Evolutionary conservation across 2,329 filamentous ascomycete species (phyloP), one percentile per base, ranked within the genome.

Genomic region (Cordyceps tenuipes): DNA sequence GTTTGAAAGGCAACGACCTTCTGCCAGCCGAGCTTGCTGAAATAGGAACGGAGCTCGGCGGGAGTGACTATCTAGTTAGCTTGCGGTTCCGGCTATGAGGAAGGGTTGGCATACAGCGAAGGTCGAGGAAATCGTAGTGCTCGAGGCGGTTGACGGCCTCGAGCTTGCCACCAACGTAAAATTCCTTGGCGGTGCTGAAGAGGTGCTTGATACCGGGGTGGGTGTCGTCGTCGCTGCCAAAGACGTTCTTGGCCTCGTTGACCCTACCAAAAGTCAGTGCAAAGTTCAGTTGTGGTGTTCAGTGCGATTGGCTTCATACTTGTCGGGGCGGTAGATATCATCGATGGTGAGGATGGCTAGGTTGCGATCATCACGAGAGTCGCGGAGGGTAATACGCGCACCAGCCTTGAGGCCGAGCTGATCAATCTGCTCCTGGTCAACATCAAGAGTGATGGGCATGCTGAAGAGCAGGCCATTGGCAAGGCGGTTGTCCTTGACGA

Each of bases 1-100:
- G 94, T 99, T 83, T 99, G 94, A 88, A 99, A 99, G 71, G 94
- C 94, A 65, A 99, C 94, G 68, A 99, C 93, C 75, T 88, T 88
- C 76, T 89, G 87, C 94, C 94, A 99, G 78, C 94, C 94, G 69
- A 99, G 91, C 85, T 99, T 99, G 83, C 97, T 94, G 73, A 99
- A 99, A 82, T 97, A 93, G 65, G 90, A 81, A 69, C 94, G 90
- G 69, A 99, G 83, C 79, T 99, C 94, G 53, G 94, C 88, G 65
- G 94, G 94, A 12, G 94, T 95, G 79, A 93, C 89, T 91, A 15
- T 43, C 5, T 43, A 9, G 55, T 57, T 43, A 49, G 55, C 55
- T 50, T 43, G 6, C 19, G 34, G 17, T 23, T 12, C 3, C 3
- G 23, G 12, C 3, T 6, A 13, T 26, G 15, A 19, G 53, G 17